Evolutionary conservation across 78 protist species (phyloP), one percentile per base, ranked within the genome.

Genomic region (Dictyostelium brefeldianum): DNA sequence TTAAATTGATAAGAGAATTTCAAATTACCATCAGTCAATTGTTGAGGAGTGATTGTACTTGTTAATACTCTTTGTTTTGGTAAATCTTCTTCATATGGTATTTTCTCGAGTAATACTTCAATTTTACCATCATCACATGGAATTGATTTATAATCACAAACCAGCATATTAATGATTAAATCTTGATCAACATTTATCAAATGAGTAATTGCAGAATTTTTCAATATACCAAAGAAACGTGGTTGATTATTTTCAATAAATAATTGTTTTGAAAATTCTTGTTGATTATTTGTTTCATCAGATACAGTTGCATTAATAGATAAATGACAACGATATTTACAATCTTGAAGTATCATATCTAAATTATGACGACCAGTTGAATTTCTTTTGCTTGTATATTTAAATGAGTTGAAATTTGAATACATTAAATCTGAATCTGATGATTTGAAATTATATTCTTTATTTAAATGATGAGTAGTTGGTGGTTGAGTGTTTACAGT

Each of bases 41-140:
- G 43, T n/a, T 77, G 46, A 18, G 90, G 90, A 7, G 41, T 1
- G 14, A 71, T 51, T 8, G 15, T 36, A 12, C 48, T 18, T 0
- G 18, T 4, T 14, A n/a, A 25, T 18, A 54, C 77, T 12, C 5
- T 36, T 2, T 48, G 15, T 12, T 5, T 10, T 74, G 56, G 54
- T 15, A 74, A 59, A 25, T 84, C 78, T 7, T 84, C 83, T 25
- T 84, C 92, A 71, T 80, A 84, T 8, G 92, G 83, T 3, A 74
- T 51, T 29, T 25, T 53, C 10, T 84, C 65, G 20, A 84, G 25
- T 2, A 12, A 31, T 3, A 27, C 54, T 14, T 59, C 8, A 50
- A 71, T 57, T 29, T 36, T 74, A 25, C 92, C 92, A 8, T 74
- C 78, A 4, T 27, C n/a, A 9, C 22, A 17, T 17, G 14, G 20